Evolutionary conservation across 495 filamentous ascomycete species (phyloP).

Genomic region (Cenococcum geophilum): DNA sequence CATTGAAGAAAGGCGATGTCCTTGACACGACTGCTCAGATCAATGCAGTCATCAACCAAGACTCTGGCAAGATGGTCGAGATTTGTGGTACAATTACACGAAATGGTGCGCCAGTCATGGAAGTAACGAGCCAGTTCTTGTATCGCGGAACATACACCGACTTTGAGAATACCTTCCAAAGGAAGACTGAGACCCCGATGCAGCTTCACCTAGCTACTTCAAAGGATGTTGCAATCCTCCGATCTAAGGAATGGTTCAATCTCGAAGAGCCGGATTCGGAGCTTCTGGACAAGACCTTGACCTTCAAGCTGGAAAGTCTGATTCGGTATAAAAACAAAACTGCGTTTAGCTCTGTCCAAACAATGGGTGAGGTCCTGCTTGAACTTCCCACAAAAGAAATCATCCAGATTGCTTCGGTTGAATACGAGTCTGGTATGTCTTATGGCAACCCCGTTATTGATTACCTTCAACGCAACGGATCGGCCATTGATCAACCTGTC

Average conservation of each 20-base stretch:
- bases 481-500: slow-evolving; percentile 91
- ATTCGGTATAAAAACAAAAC: slow-evolving; percentile 91
- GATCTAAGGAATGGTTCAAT: slow-evolving; percentile 95
- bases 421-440: slow-evolving; percentile 82
- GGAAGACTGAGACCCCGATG: slow-evolving; percentile 92
- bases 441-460: slow-evolving; percentile 96
- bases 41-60: slow-evolving; percentile 96
- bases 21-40: slow-evolving; percentile 91
- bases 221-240: slow-evolving; percentile 88
- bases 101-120: slow-evolving; percentile 86
- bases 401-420: slow-evolving; percentile 90
- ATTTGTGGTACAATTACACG: slow-evolving; percentile 93
- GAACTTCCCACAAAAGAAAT: slow-evolving; percentile 97
- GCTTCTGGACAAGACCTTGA: slow-evolving; percentile 83
- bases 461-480: slow-evolving; percentile 86
- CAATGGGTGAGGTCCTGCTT: slow-evolving; percentile 82
- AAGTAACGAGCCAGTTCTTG: slow-evolving; percentile 95
- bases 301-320: slow-evolving; percentile 90
- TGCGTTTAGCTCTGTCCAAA: slow-evolving; percentile 89
- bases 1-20: slow-evolving; percentile 88
- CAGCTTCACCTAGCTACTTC: slow-evolving; percentile 78
- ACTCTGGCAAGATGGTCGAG: slow-evolving; percentile 98
- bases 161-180: slow-evolving; percentile 96
- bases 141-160: slow-evolving; percentile 90
- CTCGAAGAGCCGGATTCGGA: slow-evolving; percentile 74